phyloP scores from a whole-genome alignment of 1,284 basidiomycete genomes.

The Trichosporon ovoides region DNA sequence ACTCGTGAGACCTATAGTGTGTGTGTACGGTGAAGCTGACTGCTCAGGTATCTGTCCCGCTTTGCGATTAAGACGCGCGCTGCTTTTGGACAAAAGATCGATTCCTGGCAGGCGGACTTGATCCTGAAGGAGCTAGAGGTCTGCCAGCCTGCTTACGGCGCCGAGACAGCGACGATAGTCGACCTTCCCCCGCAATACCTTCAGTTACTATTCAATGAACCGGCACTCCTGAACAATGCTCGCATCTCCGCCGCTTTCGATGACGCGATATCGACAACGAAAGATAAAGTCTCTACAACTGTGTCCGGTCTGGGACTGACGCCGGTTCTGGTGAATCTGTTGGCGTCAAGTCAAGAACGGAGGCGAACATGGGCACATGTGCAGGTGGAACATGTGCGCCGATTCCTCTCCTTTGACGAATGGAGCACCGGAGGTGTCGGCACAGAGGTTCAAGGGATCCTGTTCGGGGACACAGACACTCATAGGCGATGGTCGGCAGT shows the following conservation, averaged over 20 bases:
- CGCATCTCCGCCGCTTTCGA: slow-evolving; percentile 49
- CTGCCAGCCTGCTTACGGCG: slow-evolving; percentile 14
- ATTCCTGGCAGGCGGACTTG: slow-evolving; percentile 58
- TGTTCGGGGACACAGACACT: slow-evolving; percentile 12
- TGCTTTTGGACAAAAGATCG: slow-evolving; percentile 63
- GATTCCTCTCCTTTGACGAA: slow-evolving; percentile 29
- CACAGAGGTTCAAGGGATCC: slow-evolving; percentile 25
- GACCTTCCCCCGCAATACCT: slow-evolving; percentile 53
- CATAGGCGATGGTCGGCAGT: slow-evolving; percentile 24
- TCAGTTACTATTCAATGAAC: slow-evolving; percentile 65
- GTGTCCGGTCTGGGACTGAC: slow-evolving; percentile 26
- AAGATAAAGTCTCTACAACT: not conserved
- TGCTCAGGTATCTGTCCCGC: slow-evolving; percentile 38
- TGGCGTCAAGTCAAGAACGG: slow-evolving; percentile 18
- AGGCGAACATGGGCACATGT: slow-evolving; percentile 29
- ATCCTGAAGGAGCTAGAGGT: slow-evolving; percentile 24
- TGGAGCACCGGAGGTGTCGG: slow-evolving; percentile 33
- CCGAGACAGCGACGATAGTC: slow-evolving; percentile 23
- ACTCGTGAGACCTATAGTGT: slow-evolving; percentile 59
- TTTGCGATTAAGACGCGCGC: slow-evolving; percentile 48
- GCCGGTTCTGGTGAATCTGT: slow-evolving; percentile 25
- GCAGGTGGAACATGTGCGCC: slow-evolving; percentile 22
- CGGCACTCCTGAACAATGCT: slow-evolving; percentile 56
- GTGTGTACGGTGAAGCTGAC: no score
- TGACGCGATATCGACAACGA: slow-evolving; percentile 13